phyloP scores from a whole-genome alignment of 331 rosid species.

The Spiraea crenata region DNA sequence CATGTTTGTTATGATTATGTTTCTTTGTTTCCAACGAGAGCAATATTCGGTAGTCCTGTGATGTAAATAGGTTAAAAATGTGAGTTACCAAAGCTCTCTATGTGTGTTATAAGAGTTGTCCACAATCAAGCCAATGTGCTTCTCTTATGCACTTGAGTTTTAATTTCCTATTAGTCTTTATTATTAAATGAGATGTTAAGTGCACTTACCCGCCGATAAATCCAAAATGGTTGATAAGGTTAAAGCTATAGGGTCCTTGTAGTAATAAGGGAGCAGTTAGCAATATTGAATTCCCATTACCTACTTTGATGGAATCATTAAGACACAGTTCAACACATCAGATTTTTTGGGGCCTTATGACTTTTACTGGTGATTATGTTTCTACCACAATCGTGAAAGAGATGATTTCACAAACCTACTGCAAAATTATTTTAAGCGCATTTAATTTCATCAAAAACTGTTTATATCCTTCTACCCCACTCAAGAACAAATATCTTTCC shows the following conservation, averaged over 20 bases:
- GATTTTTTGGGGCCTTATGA: not conserved
- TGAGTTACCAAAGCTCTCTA: too few relatives aligned
- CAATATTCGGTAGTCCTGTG: not conserved
- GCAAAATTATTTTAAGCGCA: not conserved
- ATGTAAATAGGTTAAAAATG: not conserved
- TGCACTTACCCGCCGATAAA: not conserved
- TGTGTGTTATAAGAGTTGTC: too few relatives aligned
- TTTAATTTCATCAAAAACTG: not conserved
- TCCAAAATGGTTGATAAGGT: constrained; percentile 13
- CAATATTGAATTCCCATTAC: constrained; percentile 47
- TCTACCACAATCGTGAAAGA: not conserved
- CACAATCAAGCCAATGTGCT: too few relatives aligned
- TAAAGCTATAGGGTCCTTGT: constrained; percentile 15
- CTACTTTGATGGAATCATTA: constrained; percentile 16
- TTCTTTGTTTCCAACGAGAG: not conserved
- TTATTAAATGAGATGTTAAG: too few relatives aligned
- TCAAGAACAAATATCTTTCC: not conserved
- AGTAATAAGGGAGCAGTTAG: constrained; percentile 46
- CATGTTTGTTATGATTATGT: too few relatives aligned
- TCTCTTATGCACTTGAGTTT: too few relatives aligned
- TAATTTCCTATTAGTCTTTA: too few relatives aligned
- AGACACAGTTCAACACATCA: not conserved
- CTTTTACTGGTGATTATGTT: not conserved
- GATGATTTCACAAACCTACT: not conserved
- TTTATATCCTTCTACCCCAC: not conserved